phyloP scores from a whole-genome alignment of 805 yeast species.

The Cyberlindnera petersonii region DNA sequence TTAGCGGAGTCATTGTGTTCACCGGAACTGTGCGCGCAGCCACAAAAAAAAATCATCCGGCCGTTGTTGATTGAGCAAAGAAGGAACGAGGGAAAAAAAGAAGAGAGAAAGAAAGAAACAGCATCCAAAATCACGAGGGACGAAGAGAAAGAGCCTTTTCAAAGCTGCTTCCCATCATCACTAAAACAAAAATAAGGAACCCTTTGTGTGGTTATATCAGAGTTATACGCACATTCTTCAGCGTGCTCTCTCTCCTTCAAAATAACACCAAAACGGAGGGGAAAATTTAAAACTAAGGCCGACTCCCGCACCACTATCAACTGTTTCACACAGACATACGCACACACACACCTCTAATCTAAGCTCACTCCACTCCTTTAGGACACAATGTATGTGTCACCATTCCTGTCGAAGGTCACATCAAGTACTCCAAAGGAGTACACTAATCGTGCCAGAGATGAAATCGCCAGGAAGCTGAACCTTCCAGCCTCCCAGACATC shows the following conservation, averaged over 20 bases:
- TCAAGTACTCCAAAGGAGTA: conserved; percentile 29
- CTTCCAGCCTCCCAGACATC: conserved; percentile 10
- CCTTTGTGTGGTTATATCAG: neutral
- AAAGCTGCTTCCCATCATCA: too few species aligned
- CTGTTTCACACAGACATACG: neutral
- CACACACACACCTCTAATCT: neutral
- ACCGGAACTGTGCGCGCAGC: too few species aligned
- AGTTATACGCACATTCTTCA: too few species aligned
- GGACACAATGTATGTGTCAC: conserved; percentile 24
- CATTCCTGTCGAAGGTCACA: conserved; percentile 15
- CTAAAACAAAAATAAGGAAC: neutral
- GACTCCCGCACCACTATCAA: too few species aligned
- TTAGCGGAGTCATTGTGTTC: too few species aligned
- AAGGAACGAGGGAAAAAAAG: neutral
- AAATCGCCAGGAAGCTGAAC: conserved; percentile 26
- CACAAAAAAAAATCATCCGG: conserved; percentile 1
- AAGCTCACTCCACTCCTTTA: neutral
- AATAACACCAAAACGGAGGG: too few species aligned
- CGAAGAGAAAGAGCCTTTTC: too few species aligned
- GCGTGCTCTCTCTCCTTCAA: too few species aligned
- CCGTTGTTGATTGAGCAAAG: neutral
- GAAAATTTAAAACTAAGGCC: too few species aligned
- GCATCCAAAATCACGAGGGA: neutral
- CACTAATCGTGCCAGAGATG: conserved; percentile 30
- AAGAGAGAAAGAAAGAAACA: neutral